Evolutionary conservation across 1,284 basidiomycete species (phyloP).

Genomic region (Moesziomyces globuligerus): DNA sequence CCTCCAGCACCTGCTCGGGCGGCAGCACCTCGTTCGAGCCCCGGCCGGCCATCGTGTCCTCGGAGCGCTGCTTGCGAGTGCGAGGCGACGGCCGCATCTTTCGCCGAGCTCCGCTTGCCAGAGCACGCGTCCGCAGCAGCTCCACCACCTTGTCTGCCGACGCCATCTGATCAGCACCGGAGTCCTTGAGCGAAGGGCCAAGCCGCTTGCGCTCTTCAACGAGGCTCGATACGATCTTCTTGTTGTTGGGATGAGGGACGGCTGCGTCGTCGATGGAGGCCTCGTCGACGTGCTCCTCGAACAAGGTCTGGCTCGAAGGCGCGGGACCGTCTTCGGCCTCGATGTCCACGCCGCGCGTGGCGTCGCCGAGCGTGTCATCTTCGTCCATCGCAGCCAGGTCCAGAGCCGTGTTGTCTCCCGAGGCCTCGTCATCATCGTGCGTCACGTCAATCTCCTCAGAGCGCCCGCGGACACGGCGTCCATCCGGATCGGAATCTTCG

Average conservation of each 20-base stretch:
- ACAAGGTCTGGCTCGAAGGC: conserved; percentile 38
- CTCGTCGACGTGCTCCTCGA: conserved; percentile 27
- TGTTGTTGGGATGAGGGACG: too few species aligned
- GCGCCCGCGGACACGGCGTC: conserved; percentile 4
- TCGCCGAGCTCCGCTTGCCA: conserved; percentile 25
- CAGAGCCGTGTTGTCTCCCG: background rate
- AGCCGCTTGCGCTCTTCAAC: too few species aligned
- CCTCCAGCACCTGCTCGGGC: conserved; percentile 44
- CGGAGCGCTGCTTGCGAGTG: conserved; percentile 33
- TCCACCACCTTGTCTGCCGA: conserved; percentile 44
- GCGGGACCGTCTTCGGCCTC: conserved; percentile 10
- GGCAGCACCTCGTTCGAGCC: conserved; percentile 10
- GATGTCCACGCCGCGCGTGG: background rate
- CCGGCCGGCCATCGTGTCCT: conserved; percentile 3
- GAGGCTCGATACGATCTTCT: too few species aligned
- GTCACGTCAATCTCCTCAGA: conserved; percentile 16
- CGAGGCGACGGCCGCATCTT: conserved; percentile 30
- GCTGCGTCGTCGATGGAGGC: background rate
- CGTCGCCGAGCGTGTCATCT: conserved; percentile 32
- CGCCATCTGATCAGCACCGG: conserved; percentile 4
- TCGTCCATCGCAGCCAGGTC: conserved; percentile 15
- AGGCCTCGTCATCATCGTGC: background rate
- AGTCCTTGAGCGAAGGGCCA: background rate
- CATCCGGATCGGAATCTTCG: background rate
- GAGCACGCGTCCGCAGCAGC: conserved; percentile 29